Conservation (phyloP, 148 eudicot species). For the Diospyros lotus region DNA sequence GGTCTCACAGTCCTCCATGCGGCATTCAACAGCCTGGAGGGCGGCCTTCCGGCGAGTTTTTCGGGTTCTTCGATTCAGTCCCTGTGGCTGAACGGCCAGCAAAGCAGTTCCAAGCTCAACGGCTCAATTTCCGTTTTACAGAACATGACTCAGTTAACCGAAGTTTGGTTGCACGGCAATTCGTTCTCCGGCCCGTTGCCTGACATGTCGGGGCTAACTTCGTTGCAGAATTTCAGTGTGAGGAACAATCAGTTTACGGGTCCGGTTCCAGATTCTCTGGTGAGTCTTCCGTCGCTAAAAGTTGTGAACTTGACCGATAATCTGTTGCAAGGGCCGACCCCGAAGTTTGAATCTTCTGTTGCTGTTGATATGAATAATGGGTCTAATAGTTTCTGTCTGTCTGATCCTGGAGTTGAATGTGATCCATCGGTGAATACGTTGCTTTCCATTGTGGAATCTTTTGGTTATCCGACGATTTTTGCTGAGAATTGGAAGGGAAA, state of each 20-base stretch:
- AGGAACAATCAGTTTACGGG: slow-evolving; percentile 77
- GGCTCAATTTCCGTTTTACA: slow-evolving; percentile 54
- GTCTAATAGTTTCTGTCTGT: slow-evolving; percentile 61
- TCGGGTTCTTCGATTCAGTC: slow-evolving; percentile 40
- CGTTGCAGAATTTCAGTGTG: slow-evolving; percentile 48
- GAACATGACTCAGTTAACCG: slow-evolving; percentile 61
- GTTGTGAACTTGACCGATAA: slow-evolving; percentile 64
- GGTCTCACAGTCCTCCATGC: slow-evolving; percentile 37
- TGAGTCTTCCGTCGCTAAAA: slow-evolving; percentile 28
- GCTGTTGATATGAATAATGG: slow-evolving; percentile 29
- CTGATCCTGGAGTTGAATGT: slow-evolving; percentile 47
- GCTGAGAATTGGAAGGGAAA: slow-evolving; percentile 71
- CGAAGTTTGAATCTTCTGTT: slow-evolving; percentile 38
- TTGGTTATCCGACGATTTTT: slow-evolving; percentile 58
- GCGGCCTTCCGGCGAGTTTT: slow-evolving; percentile 49
- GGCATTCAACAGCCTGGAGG: slow-evolving; percentile 43
- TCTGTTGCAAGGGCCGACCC: slow-evolving; percentile 66
- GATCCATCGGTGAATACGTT: slow-evolving; percentile 47
- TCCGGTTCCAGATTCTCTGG: slow-evolving; percentile 54
- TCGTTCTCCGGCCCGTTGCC: slow-evolving; percentile 79
- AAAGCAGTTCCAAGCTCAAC: slow-evolving; percentile 25
- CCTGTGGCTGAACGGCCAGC: slow-evolving; percentile 64
- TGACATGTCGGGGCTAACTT: slow-evolving; percentile 39
- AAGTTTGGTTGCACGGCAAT: slow-evolving; percentile 67
- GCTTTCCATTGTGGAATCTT: slow-evolving; percentile 42